These are phyloP conservation scores for Cercospora zeae-maydis DNA, from an alignment of 2,329 filamentous ascomycete species.

Conservation along the genomic window DNA sequence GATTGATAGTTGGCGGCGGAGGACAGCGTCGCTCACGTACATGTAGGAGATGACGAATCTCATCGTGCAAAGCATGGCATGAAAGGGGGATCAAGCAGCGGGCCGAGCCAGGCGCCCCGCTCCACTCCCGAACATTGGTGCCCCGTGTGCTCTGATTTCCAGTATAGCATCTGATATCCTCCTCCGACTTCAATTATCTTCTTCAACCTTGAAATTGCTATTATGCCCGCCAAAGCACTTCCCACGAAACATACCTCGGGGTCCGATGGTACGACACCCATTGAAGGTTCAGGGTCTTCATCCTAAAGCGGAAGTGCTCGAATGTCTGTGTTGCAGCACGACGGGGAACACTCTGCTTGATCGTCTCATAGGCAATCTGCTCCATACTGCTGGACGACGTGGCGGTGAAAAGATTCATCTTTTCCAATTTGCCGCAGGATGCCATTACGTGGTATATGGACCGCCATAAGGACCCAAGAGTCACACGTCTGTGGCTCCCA, in stretches of 20 bases:
- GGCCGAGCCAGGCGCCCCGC: neutral
- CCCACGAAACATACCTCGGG: neutral
- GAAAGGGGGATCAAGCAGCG: neutral
- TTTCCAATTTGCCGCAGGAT: too few relatives aligned
- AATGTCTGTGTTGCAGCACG: neutral
- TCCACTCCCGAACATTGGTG: neutral
- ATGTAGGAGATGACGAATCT: neutral
- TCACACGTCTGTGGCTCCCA: too few relatives aligned
- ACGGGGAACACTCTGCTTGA: neutral
- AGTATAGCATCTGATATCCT: too few relatives aligned
- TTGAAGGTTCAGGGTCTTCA: neutral
- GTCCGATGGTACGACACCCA: neutral
- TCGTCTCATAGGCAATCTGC: neutral
- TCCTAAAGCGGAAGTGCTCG: neutral
- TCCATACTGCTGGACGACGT: neutral
- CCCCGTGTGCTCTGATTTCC: neutral
- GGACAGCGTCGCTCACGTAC: neutral
- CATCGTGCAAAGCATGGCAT: neutral
- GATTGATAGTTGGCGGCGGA: neutral
- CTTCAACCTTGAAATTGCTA: neutral
- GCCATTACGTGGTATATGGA: too few relatives aligned
- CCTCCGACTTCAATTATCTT: too few relatives aligned
- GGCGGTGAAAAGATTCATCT: too few relatives aligned
- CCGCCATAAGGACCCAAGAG: too few relatives aligned
- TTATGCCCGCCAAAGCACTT: neutral